phyloP scores from a whole-genome alignment of 306 rosid genomes.

The Prunus mume region DNA sequence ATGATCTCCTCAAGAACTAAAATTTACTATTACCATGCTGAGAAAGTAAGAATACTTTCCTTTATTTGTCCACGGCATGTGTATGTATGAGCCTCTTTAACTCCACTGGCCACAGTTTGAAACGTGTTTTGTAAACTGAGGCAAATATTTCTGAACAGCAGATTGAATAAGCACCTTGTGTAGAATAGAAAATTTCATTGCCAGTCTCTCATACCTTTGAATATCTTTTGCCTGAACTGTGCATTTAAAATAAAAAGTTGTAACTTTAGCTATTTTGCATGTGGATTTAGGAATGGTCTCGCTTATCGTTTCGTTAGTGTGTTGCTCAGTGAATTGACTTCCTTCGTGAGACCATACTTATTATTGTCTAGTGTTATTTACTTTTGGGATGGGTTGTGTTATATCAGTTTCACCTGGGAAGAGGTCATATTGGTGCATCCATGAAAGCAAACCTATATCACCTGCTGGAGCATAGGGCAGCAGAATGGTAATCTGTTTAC shows the following conservation, averaged over 20 bases:
- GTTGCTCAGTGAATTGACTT: neutral
- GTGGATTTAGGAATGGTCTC: neutral
- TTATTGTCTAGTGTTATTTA: neutral
- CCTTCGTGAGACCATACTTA: neutral
- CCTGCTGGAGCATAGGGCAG: constrained; percentile 80
- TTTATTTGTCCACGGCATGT: neutral
- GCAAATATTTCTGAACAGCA: neutral
- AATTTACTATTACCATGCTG: neutral
- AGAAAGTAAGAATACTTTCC: neutral
- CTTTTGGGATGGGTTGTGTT: constrained; percentile 5
- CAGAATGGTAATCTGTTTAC: constrained; percentile 58
- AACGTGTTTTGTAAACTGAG: neutral
- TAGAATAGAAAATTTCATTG: neutral
- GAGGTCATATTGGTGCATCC: constrained; percentile 79
- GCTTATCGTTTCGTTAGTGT: neutral
- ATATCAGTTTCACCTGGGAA: constrained; percentile 84
- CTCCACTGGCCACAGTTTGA: neutral
- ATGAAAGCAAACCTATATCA: constrained; percentile 78
- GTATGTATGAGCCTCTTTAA: constrained; percentile 9
- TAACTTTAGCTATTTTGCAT: neutral
- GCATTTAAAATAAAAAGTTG: neutral
- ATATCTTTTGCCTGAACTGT: constrained; percentile 11
- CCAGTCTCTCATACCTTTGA: neutral
- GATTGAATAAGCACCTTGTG: neutral
- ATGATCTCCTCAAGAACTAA: neutral